These are phyloP conservation scores for Cordia subcordata DNA, from an alignment of 257 asterid genomes.

Conservation along the genomic window DNA sequence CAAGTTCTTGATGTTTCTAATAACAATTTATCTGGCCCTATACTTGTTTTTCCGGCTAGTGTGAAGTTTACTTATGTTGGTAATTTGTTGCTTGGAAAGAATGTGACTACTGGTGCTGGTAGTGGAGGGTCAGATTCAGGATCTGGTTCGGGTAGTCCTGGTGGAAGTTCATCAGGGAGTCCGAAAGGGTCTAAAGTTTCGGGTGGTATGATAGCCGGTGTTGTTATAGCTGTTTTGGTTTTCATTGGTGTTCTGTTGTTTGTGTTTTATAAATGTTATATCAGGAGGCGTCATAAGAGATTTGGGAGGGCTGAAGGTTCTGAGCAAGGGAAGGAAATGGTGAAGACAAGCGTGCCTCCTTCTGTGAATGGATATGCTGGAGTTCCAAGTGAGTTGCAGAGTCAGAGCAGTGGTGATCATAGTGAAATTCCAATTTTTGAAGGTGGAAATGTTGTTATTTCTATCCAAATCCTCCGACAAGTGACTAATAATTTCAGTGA, in stretches of 20 bases:
- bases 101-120: conserved; percentile 27
- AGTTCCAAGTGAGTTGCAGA: conserved; percentile 49
- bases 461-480: conserved; percentile 75
- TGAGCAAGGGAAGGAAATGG: conserved; percentile 56
- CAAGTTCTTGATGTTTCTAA: conserved; percentile 72
- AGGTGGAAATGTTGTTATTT: conserved; percentile 68
- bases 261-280: conserved; percentile 66
- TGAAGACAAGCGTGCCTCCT: conserved; percentile 27
- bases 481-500: conserved; percentile 78
- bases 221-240: conserved; percentile 54
- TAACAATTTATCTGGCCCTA: conserved; percentile 64
- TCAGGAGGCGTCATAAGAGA: conserved; percentile 46
- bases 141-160: conserved; percentile 13
- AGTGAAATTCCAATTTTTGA: conserved; percentile 60
- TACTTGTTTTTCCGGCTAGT: conserved; percentile 36
- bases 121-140: conserved; percentile 37
- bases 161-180: conserved; percentile 33
- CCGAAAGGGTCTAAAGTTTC: conserved; percentile 36
- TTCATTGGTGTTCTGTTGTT: conserved; percentile 56
- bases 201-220: conserved; percentile 74
- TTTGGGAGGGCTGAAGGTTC: conserved; percentile 51
- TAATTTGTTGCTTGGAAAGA: conserved; percentile 56
- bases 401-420: conserved; percentile 78
- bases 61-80: conserved; percentile 47
- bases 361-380: conserved; percentile 42